Evolutionary conservation across 2,329 filamentous ascomycete genomes (phyloP), one percentile per base, ranked within the genome.

Genomic region (Pseudocercospora crystallina): DNA sequence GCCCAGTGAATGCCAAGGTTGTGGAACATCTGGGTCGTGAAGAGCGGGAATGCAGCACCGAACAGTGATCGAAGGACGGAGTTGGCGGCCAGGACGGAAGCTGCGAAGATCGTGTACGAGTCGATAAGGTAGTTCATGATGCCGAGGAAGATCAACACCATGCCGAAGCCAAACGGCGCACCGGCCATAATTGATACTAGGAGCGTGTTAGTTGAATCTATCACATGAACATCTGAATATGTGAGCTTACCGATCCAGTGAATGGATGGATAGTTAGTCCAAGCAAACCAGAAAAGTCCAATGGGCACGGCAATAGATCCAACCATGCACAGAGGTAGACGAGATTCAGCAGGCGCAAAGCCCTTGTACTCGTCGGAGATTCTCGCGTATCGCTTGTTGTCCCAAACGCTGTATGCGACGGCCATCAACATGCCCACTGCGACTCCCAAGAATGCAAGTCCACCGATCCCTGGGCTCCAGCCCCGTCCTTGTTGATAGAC

Each of bases 21-120:
- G 49, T 47, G 30, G 59, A 76, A 78, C 75, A 78, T 89, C 62
- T 89, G 84, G 2, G 76, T 79, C 0, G 86, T 83, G 67, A 94
- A 94, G 1, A 94, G 78, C 1, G 89, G 89, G 75, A 95, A 95
- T 0, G 80, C 84, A 2, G 88, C 87, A 57, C 87, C 89, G 56
- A 85, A 86, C 7, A 90, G 75, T 0, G 87, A 91, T 60, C 90
- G 84, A 32, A 95, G 73, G 64, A 95, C 86, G 0, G 88, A 88
- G 71, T 91, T 89, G 43, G 86, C 86, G 2, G 87, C 87, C 8
- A 91, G 74, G 0, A 85, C 86, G 0, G 84, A 89, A 3, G 58
- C 58, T 1, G 89, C 87, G 56, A 85, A 92, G 60, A 91, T 86
- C 44, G 85, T 84, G 47, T 59, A 59, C 9, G 49, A 49, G 14